Evolutionary conservation across 2,329 filamentous ascomycete genomes (phyloP).

Genomic region (Monosporascus sp.): DNA sequence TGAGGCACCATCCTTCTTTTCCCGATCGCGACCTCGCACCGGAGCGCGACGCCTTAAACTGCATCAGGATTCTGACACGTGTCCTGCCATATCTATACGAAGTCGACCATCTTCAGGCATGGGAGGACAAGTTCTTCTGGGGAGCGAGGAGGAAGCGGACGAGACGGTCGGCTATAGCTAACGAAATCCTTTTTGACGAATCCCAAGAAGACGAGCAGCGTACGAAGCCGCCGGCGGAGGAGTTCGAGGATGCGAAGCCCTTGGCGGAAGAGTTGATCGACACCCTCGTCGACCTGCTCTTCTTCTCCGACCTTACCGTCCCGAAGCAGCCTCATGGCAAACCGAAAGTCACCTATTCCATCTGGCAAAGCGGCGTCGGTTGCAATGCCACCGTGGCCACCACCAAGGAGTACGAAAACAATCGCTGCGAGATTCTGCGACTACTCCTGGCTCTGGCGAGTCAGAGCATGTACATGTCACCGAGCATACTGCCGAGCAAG

Average conservation of each 20-base stretch:
- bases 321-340: slow-evolving; percentile 66
- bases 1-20: slow-evolving; percentile 87
- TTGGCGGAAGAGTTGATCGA: slow-evolving; percentile 91
- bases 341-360: slow-evolving; percentile 81
- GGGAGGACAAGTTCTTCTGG: slow-evolving; percentile 97
- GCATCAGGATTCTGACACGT: slow-evolving; percentile 83
- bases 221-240: slow-evolving; percentile 43
- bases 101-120: slow-evolving; percentile 70
- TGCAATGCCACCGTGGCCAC: slow-evolving; percentile 86
- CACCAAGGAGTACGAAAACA: slow-evolving; percentile 88
- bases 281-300: slow-evolving; percentile 80
- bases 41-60: slow-evolving; percentile 86
- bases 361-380: slow-evolving; percentile 97
- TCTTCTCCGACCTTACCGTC: slow-evolving; percentile 86
- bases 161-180: slow-evolving; percentile 56
- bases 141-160: slow-evolving; percentile 65
- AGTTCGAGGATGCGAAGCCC: slow-evolving; percentile 78
- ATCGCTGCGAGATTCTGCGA: slow-evolving; percentile 83
- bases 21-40: slow-evolving; percentile 79
- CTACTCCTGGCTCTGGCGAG: slow-evolving; percentile 81
- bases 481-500: slow-evolving; percentile 71
- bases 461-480: slow-evolving; percentile 89
- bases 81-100: slow-evolving; percentile 91
- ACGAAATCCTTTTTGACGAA: slow-evolving; percentile 82
- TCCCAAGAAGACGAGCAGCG: slow-evolving; percentile 50